Conservation (phyloP, 495 filamentous ascomycete genomes). For the Penicillium robsamsonii region DNA sequence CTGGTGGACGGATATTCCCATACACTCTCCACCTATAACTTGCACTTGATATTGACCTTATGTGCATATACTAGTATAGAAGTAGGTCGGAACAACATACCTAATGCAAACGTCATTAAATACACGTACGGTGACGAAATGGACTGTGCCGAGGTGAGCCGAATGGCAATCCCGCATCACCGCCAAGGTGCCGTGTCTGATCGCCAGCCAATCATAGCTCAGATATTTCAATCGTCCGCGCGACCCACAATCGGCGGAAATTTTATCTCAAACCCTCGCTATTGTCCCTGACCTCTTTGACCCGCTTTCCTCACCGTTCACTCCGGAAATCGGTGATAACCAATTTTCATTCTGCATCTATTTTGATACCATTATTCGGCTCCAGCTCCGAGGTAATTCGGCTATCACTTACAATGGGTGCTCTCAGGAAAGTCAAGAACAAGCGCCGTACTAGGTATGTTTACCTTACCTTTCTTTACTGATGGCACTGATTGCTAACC, state of each 20-base stretch:
- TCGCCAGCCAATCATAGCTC: constrained; percentile 33
- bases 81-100: constrained; percentile 18
- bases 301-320: constrained; percentile 35
- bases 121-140: constrained; percentile 38
- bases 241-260: constrained; percentile 35
- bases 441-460: constrained; percentile 59
- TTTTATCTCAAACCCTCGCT: constrained; percentile 23
- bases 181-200: constrained; percentile 39
- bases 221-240: constrained; percentile 29
- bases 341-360: constrained; percentile 25
- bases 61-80: no score
- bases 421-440: constrained; percentile 54
- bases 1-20: neutral
- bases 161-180: constrained; percentile 55
- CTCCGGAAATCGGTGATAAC: constrained; percentile 48
- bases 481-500: neutral
- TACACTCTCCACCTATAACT: neutral
- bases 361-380: constrained; percentile 16
- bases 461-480: neutral
- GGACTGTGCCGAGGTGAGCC: constrained; percentile 52
- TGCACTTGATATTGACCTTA: neutral
- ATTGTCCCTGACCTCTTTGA: constrained; percentile 13
- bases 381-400: constrained; percentile 20
- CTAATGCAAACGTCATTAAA: constrained; percentile 45
- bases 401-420: constrained; percentile 48